These are phyloP conservation scores for Pseudogymnoascus sp. DNA, from an alignment of 2,329 filamentous ascomycete genomes.

Conservation along the genomic window DNA sequence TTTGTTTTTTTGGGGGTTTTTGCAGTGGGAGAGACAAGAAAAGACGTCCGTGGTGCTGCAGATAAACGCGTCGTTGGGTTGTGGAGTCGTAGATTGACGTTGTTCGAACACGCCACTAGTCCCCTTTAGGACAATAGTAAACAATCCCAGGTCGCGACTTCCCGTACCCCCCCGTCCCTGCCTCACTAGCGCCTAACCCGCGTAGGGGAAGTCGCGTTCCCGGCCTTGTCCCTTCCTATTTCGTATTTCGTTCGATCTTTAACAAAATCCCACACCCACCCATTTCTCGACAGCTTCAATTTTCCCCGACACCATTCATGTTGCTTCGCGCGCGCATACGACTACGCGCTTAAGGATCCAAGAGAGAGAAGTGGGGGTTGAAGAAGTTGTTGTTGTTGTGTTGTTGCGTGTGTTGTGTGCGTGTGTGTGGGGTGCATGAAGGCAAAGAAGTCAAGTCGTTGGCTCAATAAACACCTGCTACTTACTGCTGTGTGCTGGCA, in stretches of 20 bases:
- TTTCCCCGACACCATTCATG: background rate
- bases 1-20: background rate
- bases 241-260: background rate
- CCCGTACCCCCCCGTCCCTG: background rate
- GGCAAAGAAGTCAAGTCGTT: background rate
- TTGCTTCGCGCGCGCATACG: slow-evolving; percentile 7
- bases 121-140: background rate
- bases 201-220: slow-evolving; percentile 1
- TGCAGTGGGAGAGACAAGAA: background rate
- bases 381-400: background rate
- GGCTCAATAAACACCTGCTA: background rate
- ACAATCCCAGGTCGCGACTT: slow-evolving; percentile 7
- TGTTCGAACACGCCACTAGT: background rate
- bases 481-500: background rate
- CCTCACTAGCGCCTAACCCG: background rate
- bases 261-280: background rate
- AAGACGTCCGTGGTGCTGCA: background rate
- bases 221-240: slow-evolving; percentile 5
- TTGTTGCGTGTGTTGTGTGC: background rate
- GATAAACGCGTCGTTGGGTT: background rate
- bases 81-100: background rate
- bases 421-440: slow-evolving; percentile 4
- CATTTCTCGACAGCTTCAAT: background rate
- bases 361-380: background rate
- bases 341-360: slow-evolving; percentile 2